Percentiles rank a stretch among this genome's conserved stretches.
These are phyloP conservation scores for Copromyces sp. DNA, from an alignment of 495 filamentous ascomycete genomes.

Conservation along the genomic window DNA sequence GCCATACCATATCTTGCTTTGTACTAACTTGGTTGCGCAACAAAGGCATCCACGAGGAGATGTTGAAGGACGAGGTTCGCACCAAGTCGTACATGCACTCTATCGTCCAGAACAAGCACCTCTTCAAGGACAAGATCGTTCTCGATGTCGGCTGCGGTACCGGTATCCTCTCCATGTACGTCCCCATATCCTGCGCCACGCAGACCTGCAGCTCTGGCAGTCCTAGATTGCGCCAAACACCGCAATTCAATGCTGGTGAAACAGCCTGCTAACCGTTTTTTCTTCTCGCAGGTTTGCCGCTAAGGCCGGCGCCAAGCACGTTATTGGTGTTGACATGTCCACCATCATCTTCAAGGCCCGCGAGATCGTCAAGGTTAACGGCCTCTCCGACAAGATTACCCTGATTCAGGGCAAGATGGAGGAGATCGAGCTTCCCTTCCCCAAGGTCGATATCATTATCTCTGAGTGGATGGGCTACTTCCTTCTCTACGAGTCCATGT, in stretches of 20 bases:
- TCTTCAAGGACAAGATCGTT: slow-evolving; percentile 85
- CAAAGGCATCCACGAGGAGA: slow-evolving; percentile 91
- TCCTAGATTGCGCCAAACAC: neutral
- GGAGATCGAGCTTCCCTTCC: slow-evolving; percentile 69
- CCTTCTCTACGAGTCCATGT: slow-evolving; percentile 88
- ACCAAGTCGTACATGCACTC: slow-evolving; percentile 93
- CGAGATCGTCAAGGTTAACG: slow-evolving; percentile 76
- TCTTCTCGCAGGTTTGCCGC: slow-evolving; percentile 59
- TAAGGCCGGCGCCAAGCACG: slow-evolving; percentile 77
- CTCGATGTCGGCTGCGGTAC: slow-evolving; percentile 92
- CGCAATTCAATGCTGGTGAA: neutral
- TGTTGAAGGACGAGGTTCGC: slow-evolving; percentile 98
- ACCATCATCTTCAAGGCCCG: slow-evolving; percentile 82
- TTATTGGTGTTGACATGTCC: slow-evolving; percentile 90
- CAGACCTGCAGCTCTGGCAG: neutral
- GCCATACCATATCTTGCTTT: slow-evolving; percentile 4
- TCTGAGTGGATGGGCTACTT: slow-evolving; percentile 98
- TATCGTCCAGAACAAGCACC: slow-evolving; percentile 85
- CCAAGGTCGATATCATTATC: slow-evolving; percentile 86
- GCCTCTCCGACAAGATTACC: slow-evolving; percentile 68
- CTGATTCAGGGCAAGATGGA: slow-evolving; percentile 84
- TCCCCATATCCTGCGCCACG: neutral
- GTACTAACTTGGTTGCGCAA: slow-evolving; percentile 21
- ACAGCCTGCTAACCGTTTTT: slow-evolving; percentile 5
- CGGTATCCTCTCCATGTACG: slow-evolving; percentile 77